Conservation (phyloP, 768 basidiomycete genomes). For the Rubroboletus pulcherrimus region DNA sequence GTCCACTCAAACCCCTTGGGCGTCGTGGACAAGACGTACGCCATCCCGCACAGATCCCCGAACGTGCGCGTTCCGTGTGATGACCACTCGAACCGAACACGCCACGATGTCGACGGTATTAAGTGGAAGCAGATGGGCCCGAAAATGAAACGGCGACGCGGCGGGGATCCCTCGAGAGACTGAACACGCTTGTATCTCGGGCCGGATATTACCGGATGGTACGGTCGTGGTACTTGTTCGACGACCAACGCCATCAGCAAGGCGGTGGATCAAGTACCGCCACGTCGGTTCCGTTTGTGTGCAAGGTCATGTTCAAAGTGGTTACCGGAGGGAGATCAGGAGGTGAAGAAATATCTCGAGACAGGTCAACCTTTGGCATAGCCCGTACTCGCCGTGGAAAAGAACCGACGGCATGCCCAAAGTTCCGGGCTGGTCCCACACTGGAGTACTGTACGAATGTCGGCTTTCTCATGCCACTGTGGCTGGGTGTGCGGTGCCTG, state of each 20-base stretch:
- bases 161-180: background rate
- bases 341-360: background rate
- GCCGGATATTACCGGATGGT: background rate
- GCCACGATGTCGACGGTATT: constrained; percentile 4
- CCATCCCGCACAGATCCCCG: no score
- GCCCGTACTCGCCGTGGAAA: constrained; percentile 15
- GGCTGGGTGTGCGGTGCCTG: background rate
- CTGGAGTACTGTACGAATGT: background rate
- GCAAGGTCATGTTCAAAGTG: background rate
- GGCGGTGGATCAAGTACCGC: background rate
- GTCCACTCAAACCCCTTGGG: background rate
- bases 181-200: background rate
- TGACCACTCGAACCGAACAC: background rate
- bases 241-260: background rate
- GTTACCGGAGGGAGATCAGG: constrained; percentile 3
- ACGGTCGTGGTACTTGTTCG: background rate
- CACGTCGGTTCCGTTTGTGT: constrained; percentile 2
- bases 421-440: constrained; percentile 13
- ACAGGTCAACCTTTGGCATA: background rate
- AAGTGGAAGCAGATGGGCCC: background rate
- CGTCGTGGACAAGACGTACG: background rate
- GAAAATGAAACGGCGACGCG: constrained; percentile 14
- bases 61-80: background rate
- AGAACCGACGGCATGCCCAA: background rate
- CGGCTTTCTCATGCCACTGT: constrained; percentile 9